Evolutionary conservation across 257 asterid genomes (phyloP).

Genomic region (Solanum pinnatisectum): DNA sequence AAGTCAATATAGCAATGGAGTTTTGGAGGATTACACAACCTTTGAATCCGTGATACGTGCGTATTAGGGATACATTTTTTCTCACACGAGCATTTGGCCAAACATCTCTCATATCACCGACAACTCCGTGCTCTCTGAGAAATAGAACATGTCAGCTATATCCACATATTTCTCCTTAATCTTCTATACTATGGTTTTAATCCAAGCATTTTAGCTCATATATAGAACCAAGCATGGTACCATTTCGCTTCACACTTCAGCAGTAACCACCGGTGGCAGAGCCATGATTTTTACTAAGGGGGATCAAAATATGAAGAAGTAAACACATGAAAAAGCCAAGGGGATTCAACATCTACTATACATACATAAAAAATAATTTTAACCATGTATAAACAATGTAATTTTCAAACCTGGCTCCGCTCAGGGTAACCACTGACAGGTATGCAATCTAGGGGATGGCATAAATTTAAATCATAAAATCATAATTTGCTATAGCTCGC

Average conservation of each 20-base stretch:
- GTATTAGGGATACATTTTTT: conserved; percentile 72
- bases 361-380: no score
- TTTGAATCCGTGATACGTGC: conserved; percentile 93
- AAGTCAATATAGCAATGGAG: background rate
- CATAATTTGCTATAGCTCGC: background rate
- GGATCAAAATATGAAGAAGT: background rate
- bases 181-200: background rate
- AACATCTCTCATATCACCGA: conserved; percentile 96
- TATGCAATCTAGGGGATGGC: background rate
- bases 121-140: conserved; percentile 89
- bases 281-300: background rate
- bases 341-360: background rate
- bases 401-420: background rate
- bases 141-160: background rate
- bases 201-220: background rate
- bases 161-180: background rate
- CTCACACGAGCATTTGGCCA: conserved; percentile 98
- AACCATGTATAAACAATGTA: background rate
- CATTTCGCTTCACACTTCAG: background rate
- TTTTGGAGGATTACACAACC: conserved; percentile 26
- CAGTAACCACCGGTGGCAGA: background rate
- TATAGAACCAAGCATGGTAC: background rate
- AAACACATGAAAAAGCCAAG: background rate
- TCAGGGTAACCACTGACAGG: background rate
- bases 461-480: background rate